phyloP scores from a whole-genome alignment of 371 early-diverging fungal species.

The Mucor indicus region DNA sequence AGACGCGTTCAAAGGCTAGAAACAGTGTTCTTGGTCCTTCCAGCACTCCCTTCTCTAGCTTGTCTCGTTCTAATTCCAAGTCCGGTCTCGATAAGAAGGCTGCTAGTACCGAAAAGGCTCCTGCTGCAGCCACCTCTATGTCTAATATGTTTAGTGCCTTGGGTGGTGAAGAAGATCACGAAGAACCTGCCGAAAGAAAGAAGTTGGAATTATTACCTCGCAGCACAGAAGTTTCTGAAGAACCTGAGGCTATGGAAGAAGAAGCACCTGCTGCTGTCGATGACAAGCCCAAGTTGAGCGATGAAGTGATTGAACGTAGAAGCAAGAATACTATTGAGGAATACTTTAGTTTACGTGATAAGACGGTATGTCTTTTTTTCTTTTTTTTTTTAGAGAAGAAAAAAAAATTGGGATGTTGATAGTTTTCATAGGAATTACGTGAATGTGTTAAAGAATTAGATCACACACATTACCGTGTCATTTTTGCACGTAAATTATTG shows the following conservation, averaged over 20 bases:
- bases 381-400: no score
- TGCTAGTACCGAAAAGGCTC: no score
- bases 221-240: slow-evolving; percentile 12
- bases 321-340: slow-evolving; percentile 68
- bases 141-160: slow-evolving; percentile 62
- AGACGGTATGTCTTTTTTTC: slow-evolving; percentile 24
- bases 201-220: slow-evolving; percentile 45
- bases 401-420: no score
- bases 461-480: slow-evolving; percentile 46
- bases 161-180: slow-evolving; percentile 45
- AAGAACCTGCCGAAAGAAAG: slow-evolving; percentile 38
- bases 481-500: slow-evolving; percentile 45
- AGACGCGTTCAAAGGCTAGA: slow-evolving; percentile 63
- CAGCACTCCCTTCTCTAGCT: slow-evolving; percentile 54
- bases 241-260: slow-evolving; percentile 8
- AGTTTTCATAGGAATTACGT: slow-evolving; percentile 41
- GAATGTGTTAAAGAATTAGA: slow-evolving; percentile 76
- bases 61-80: slow-evolving; percentile 33
- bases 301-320: slow-evolving; percentile 59
- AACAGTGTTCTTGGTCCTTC: slow-evolving; percentile 58
- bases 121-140: slow-evolving; percentile 28
- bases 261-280: slow-evolving; percentile 2
- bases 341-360: slow-evolving; percentile 59
- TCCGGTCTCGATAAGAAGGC: slow-evolving; percentile 30
- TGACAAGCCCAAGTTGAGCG: slow-evolving; percentile 49